Conservation (phyloP, 2,329 filamentous ascomycete species). For the Pseudogymnoascus sp. region DNA sequence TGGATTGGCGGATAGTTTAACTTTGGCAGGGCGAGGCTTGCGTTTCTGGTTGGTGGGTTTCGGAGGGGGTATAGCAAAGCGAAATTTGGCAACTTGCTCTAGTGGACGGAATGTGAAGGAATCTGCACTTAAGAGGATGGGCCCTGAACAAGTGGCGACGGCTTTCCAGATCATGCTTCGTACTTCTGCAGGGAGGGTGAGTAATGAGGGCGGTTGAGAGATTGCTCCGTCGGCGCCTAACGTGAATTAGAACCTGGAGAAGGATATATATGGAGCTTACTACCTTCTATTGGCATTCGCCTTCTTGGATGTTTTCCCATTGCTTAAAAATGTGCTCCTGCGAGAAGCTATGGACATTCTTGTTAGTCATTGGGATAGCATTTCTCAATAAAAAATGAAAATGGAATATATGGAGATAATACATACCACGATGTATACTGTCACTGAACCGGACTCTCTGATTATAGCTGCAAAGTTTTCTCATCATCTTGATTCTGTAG, state of each 20-base stretch:
- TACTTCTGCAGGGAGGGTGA: background rate
- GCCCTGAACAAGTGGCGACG: background rate
- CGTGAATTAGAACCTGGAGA: background rate
- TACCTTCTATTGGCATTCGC: background rate
- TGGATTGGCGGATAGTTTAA: background rate
- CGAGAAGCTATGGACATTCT: background rate
- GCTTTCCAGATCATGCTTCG: slow-evolving; percentile 1
- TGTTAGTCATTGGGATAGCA: background rate
- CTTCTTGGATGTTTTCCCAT: background rate
- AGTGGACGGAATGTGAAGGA: background rate
- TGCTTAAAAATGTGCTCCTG: background rate
- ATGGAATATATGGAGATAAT: background rate
- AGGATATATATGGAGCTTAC: background rate
- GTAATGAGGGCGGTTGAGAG: background rate
- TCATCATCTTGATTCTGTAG: background rate
- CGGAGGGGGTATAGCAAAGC: background rate
- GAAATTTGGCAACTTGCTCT: background rate
- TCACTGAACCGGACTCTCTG: background rate
- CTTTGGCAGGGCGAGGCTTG: background rate
- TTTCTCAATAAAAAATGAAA: background rate
- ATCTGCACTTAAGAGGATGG: background rate
- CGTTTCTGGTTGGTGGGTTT: background rate
- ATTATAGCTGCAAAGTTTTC: background rate
- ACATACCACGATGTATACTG: background rate
- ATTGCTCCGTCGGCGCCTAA: background rate